Base-by-base conservation (phyloP, 1,284 basidiomycete genomes). In the Gymnopus androsaceus region DNA sequence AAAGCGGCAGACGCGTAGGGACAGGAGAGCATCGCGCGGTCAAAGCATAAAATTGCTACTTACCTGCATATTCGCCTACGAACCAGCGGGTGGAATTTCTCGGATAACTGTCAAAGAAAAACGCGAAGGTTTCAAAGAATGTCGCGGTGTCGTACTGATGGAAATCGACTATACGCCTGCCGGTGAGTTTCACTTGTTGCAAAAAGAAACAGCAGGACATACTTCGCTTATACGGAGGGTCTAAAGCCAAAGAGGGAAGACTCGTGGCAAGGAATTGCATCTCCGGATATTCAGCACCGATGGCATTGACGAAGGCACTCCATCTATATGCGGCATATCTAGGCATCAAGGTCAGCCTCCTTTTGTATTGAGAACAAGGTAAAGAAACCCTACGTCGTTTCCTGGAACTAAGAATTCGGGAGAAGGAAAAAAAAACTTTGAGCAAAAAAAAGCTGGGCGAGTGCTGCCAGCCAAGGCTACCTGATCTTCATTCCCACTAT, bases 291-390 rank as follows among this genome's bases (percentile, higher is more conserved):
- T 63, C 65, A 4, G 59, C 62, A 30, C 66, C 58, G 38, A 75
- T 69, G 3, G 68, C 69, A 23, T 66, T 63, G 7, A 66, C 64
- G 57, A 75, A 75, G 1, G 66, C 64, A 34, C 67, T 68, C 71
- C 72, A 75, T 27, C 74, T 69, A 52, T 67, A 70, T 17, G 65
- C 64, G 17, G 72, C 71, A 61, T 74, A 74, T 21, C 72, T 74
- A 42, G 12, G 42, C 25, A 19, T 25, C 5, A n/a, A 6, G 7
- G 23, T 49, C 17, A 48, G 37, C 37, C 12, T 17, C 37, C n/a
- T 38, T 7, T 33, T 6, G 6, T 5, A 31, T 36, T 37, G 33
- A 30, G 11, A 11, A 15, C 14, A 4, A 4, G 25, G 11, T 37
- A 31, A 21, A n/a, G 38, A 12, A 33, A n/a, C n/a, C 17, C 17